phyloP scores from a whole-genome alignment of 2,329 filamentous ascomycete genomes.

The Colletotrichum salicis region DNA sequence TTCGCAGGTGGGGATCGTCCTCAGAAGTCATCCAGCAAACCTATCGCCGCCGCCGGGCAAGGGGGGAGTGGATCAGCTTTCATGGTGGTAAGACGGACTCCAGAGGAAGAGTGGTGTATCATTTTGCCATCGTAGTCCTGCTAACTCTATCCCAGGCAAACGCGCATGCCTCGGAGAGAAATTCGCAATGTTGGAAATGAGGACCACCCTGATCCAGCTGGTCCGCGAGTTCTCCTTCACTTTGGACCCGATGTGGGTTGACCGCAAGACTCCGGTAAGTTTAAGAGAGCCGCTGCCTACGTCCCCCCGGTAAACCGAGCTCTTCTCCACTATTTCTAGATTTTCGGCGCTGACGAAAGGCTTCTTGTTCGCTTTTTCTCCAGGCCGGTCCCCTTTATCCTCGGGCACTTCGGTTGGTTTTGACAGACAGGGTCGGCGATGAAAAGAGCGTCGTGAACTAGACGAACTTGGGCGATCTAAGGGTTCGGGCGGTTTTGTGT shows the following conservation, averaged over 20 bases:
- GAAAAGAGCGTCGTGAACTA: background rate
- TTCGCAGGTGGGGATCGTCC: slow-evolving; percentile 46
- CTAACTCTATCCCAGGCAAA: slow-evolving; percentile 27
- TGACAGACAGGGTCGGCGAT: slow-evolving; percentile 13
- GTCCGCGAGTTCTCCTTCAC: slow-evolving; percentile 43
- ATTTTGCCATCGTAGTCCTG: background rate
- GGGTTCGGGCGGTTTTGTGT: slow-evolving; percentile 4
- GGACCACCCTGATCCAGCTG: slow-evolving; percentile 46
- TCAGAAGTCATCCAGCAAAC: slow-evolving; percentile 47
- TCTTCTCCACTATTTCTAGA: background rate
- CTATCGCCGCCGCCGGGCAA: slow-evolving; percentile 48
- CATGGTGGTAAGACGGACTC: slow-evolving; percentile 45
- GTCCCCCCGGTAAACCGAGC: background rate
- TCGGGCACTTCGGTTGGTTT: slow-evolving; percentile 24
- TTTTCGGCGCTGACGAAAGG: slow-evolving; percentile 16
- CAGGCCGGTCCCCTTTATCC: slow-evolving; percentile 33
- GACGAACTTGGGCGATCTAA: background rate
- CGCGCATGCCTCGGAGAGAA: slow-evolving; percentile 53
- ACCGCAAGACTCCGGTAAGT: slow-evolving; percentile 48
- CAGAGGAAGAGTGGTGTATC: background rate
- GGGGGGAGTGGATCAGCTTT: slow-evolving; percentile 53
- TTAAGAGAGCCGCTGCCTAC: background rate
- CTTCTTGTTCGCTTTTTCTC: background rate
- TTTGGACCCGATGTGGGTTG: slow-evolving; percentile 45
- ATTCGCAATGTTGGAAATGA: slow-evolving; percentile 51